Base-by-base conservation (phyloP, 2,329 filamentous ascomycete species). In the Monascus ruber region DNA sequence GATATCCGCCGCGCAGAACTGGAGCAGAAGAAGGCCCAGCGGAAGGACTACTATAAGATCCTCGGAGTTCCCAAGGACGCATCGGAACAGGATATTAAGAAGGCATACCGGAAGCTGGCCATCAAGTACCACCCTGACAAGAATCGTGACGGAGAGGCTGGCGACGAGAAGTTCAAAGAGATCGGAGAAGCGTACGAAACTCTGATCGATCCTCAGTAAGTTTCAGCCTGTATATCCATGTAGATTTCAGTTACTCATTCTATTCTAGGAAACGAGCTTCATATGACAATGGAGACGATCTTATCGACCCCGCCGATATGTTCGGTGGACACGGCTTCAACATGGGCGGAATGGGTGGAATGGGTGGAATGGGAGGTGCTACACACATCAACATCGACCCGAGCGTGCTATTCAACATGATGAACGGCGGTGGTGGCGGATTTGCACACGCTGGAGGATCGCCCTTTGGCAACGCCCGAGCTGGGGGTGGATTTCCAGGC, bases 31-130 rank as follows among this genome's bases (percentile, higher is more conserved):
- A 96, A 96, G 80, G 84, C 83, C 62, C 83, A 89, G 66, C 76
- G 91, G 45, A 98, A 98, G 66, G 91, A 98, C 58, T 96, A 94
- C 69, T 98, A 98, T 72, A 95, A 95, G 76, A 94, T 96, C 49
- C 77, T 98, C 38, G 84, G 81, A 5, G 69, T 98, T 6, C 71
- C 83, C 42, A 96, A 95, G 72, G 83, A 88, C 45, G 87, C 87
- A 31, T 76, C 76, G 32, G 86, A 94, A 24, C 72, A 72, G 41
- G 79, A 91, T 39, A 91, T 98, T 70, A 98, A 96, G 74, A 89
- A 88, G 69, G 91, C 89, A 1, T 98, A 98, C 70, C 80, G 89
- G 49, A 94, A 91, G 65, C 74, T 94, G 57, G 91, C 91, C 41
- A 89, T 98, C 51, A 73, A 88, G 48, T 84, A 94, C 60, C 91